Conservation (phyloP, 805 yeast species). For the Brettanomyces naardenensis region DNA sequence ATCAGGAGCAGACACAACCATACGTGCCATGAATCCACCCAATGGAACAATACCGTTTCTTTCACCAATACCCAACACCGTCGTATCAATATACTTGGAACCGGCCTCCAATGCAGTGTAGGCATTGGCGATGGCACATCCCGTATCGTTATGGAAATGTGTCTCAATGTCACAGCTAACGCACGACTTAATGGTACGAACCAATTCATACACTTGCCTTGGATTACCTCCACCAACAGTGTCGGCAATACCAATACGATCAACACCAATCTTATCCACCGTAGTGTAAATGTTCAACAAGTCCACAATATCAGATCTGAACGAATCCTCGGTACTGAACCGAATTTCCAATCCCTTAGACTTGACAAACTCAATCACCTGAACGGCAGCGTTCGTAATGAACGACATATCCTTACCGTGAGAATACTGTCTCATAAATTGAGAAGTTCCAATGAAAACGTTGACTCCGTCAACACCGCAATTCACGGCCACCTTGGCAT, state of each 20-base stretch:
- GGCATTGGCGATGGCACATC: conserved; percentile 58
- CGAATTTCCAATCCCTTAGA: conserved; percentile 53
- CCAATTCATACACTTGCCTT: conserved; percentile 54
- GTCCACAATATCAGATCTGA: conserved; percentile 54
- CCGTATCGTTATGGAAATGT: conserved; percentile 58
- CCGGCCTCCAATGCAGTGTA: conserved; percentile 59
- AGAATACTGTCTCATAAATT: conserved; percentile 45
- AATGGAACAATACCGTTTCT: conserved; percentile 57
- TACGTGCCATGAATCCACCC: conserved; percentile 57
- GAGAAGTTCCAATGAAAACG: conserved; percentile 54
- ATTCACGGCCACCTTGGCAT: conserved; percentile 52
- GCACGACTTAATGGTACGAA: conserved; percentile 48
- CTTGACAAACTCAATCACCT: conserved; percentile 53
- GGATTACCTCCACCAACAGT: conserved; percentile 61
- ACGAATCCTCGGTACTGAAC: conserved; percentile 52
- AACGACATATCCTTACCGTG: conserved; percentile 58
- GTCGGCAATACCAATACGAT: conserved; percentile 58
- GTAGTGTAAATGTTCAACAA: conserved; percentile 50
- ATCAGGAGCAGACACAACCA: conserved; percentile 55
- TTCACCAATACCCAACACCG: conserved; percentile 56
- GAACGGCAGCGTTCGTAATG: conserved; percentile 48
- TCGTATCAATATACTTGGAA: conserved; percentile 50
- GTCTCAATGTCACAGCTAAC: conserved; percentile 54
- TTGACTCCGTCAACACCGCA: conserved; percentile 60
- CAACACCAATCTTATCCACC: conserved; percentile 55